Evolutionary conservation across 768 basidiomycete species (phyloP).

Genomic region (Leccinum ochraceum): DNA sequence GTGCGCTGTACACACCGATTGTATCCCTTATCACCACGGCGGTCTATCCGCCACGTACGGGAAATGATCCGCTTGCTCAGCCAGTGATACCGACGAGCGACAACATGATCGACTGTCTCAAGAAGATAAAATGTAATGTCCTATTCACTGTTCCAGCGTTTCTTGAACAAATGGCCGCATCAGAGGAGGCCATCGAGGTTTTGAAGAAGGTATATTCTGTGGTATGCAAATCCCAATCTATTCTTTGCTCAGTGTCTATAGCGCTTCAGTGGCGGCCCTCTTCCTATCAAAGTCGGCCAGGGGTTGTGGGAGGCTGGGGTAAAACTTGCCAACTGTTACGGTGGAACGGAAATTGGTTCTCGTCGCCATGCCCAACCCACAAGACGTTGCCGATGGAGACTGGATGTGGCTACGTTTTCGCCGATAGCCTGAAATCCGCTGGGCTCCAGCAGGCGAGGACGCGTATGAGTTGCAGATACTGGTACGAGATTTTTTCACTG

Average conservation of each 20-base stretch:
- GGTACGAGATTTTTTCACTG: constrained; percentile 22
- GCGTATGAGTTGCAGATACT: constrained; percentile 41
- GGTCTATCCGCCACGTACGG: constrained; percentile 31
- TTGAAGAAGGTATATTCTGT: constrained; percentile 30
- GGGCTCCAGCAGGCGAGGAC: constrained; percentile 35
- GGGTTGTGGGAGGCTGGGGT: constrained; percentile 36
- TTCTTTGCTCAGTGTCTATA: too few species aligned
- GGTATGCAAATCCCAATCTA: constrained; percentile 23
- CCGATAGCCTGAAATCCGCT: constrained; percentile 26
- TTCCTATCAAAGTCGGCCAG: constrained; percentile 38
- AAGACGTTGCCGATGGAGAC: constrained; percentile 21
- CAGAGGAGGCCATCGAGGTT: constrained; percentile 23
- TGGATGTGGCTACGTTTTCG: constrained; percentile 40
- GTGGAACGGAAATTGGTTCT: constrained; percentile 35
- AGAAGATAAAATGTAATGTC: too few species aligned
- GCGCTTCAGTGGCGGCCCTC: constrained; percentile 38
- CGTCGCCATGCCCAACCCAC: background rate
- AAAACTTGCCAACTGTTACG: constrained; percentile 35
- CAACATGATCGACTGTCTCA: constrained; percentile 37
- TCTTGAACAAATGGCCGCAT: constrained; percentile 38
- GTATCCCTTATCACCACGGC: constrained; percentile 13
- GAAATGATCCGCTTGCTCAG: constrained; percentile 15
- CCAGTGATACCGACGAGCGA: constrained; percentile 42
- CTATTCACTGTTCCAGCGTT: constrained; percentile 36
- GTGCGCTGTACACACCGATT: constrained; percentile 22